Evolutionary conservation across 176 grass and related monocot genomes (phyloP), one percentile per base, ranked within the genome.

Genomic region (Triticum timopheevii): DNA sequence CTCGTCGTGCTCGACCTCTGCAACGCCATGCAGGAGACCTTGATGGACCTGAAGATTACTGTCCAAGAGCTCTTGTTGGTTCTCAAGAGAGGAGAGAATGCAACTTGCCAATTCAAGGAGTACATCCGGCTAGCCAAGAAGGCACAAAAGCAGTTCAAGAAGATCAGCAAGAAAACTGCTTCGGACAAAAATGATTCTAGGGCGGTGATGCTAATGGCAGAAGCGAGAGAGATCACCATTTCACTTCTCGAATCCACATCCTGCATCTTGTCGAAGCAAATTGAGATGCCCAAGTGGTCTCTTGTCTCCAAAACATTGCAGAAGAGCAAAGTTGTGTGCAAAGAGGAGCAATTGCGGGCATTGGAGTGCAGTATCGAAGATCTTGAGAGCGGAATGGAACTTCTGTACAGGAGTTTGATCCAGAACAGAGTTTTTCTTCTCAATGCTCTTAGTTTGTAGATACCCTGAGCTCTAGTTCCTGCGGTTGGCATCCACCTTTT

Each of bases 351-450:
- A 44, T 71, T 91, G 89, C 81, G 79, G 77, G 69, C n/a, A 24
- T 65, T 91, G 10, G 89, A 94, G 69, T 33, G 61, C 76, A 79
- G 69, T 65, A 86, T 93, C 69, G 36, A 25, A 30, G 74, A 68
- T 61, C 88, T 93, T 61, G 79, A 80, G 88, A 83, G 59, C 23
- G 38, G 34, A 81, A 70, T 13, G 0, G 86, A 76, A 44, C 75
- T 77, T 84, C 58, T 86, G 45, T 88, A 90, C 67, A 75, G 73
- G 73, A 76, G 61, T 74, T 59, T 93, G 72, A 88, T 88, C 66
- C 88, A 88, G 30, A 31, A 58, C 77, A 93, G 88, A 85, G 88
- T 93, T 81, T 90, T 78, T 47, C 82, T 90, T 73, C 82, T 90
- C 24, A 93, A 93, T 39, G 42, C 49, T 73, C 83, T 88, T 73